Conservation (phyloP, 2,329 filamentous ascomycete genomes). For the Ophiognomonia clavigignenti-juglandacearum region DNA sequence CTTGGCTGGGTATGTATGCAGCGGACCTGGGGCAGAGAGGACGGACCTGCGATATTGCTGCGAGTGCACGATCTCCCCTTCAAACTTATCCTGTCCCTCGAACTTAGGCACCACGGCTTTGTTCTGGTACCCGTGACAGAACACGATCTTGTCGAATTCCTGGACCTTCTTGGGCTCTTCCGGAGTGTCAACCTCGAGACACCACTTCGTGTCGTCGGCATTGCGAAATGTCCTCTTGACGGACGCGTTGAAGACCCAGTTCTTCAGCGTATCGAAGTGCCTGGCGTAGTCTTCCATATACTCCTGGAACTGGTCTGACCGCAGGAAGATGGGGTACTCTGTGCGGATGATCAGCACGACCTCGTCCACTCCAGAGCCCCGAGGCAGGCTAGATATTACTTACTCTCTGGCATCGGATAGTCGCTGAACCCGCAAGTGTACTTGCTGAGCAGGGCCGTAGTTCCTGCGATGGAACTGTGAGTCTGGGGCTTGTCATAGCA, state of each 20-base stretch:
- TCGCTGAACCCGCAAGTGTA: slow-evolving; percentile 31
- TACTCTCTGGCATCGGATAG: slow-evolving; percentile 27
- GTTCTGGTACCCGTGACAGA: slow-evolving; percentile 15
- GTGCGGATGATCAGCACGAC: background rate
- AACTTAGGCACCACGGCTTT: slow-evolving; percentile 8
- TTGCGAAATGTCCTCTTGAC: slow-evolving; percentile 21
- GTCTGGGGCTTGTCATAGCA: slow-evolving; percentile 14
- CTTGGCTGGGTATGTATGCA: background rate
- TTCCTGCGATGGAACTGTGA: background rate
- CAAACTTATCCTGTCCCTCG: slow-evolving; percentile 13
- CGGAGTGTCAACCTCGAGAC: slow-evolving; percentile 22
- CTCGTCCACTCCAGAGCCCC: background rate
- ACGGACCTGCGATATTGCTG: slow-evolving; percentile 14
- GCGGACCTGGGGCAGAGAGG: too few species aligned
- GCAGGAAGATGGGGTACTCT: slow-evolving; percentile 14
- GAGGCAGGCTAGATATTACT: too few species aligned
- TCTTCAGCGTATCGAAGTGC: slow-evolving; percentile 25
- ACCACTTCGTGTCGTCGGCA: slow-evolving; percentile 21
- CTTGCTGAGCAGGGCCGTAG: slow-evolving; percentile 7
- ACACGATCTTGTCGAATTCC: slow-evolving; percentile 21
- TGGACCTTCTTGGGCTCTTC: slow-evolving; percentile 11
- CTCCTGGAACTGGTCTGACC: slow-evolving; percentile 21
- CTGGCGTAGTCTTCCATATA: slow-evolving; percentile 29
- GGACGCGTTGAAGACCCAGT: slow-evolving; percentile 22
- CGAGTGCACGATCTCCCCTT: slow-evolving; percentile 14